Percentiles rank a stretch among this genome's conserved stretches.
These are phyloP conservation scores for Aureobasidium mangrovei DNA, from an alignment of 2,329 filamentous ascomycete genomes.

Conservation along the genomic window DNA sequence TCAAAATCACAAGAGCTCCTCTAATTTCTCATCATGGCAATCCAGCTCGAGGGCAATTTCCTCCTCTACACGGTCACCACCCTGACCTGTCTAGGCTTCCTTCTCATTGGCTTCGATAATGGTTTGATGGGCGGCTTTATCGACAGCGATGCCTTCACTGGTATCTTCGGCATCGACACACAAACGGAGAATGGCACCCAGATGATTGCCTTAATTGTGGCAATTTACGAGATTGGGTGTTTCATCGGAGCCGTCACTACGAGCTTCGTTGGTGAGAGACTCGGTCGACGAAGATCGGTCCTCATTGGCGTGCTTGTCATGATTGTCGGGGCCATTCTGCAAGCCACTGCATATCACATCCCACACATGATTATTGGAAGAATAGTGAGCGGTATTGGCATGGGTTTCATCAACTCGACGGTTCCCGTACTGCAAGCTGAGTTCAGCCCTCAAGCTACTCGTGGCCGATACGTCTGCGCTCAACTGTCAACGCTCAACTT, in stretches of 20 bases:
- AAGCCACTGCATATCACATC: constrained; percentile 19
- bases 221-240: constrained; percentile 40
- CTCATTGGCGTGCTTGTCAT: constrained; percentile 37
- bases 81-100: constrained; percentile 40
- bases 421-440: constrained; percentile 39
- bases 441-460: constrained; percentile 25
- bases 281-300: constrained; percentile 38
- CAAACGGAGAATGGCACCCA: constrained; percentile 26
- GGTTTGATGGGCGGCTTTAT: constrained; percentile 26
- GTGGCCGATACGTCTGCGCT: constrained; percentile 36
- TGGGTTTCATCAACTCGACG: constrained; percentile 32
- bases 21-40: not conserved
- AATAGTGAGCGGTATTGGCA: constrained; percentile 22
- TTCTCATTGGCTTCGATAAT: constrained; percentile 35
- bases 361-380: constrained; percentile 21
- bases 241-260: constrained; percentile 34
- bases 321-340: constrained; percentile 25
- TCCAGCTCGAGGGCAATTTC: constrained; percentile 27
- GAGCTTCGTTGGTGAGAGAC: constrained; percentile 35
- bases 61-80: constrained; percentile 37
- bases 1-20: not conserved
- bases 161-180: constrained; percentile 33
- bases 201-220: constrained; percentile 40
- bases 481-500: constrained; percentile 42
- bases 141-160: constrained; percentile 33